Evolutionary conservation across 2,329 filamentous ascomycete species (phyloP).

Genomic region (Pestalotiopsis sp.): DNA sequence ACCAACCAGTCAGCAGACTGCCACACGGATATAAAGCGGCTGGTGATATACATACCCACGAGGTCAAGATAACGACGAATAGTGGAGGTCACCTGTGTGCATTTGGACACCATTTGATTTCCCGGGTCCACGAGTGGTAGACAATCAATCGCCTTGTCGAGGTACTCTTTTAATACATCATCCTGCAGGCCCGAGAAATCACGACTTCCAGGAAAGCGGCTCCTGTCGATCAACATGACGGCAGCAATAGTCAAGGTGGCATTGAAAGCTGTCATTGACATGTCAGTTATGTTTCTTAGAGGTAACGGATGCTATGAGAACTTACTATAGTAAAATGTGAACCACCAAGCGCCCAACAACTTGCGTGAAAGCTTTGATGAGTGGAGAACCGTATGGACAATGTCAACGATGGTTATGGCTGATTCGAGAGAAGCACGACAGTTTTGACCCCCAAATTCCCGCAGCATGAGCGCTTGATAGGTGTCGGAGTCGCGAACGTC

Average conservation of each 20-base stretch:
- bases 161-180: background rate
- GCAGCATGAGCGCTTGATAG: slow-evolving; percentile 17
- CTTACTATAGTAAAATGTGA: slow-evolving; percentile 32
- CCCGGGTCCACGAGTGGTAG: slow-evolving; percentile 17
- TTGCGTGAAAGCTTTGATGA: slow-evolving; percentile 15
- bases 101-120: slow-evolving; percentile 19
- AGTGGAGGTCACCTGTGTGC: slow-evolving; percentile 13
- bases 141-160: slow-evolving; percentile 12
- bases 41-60: slow-evolving; percentile 8
- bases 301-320: background rate
- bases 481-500: slow-evolving; percentile 5
- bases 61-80: slow-evolving; percentile 15
- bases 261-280: slow-evolving; percentile 19
- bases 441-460: slow-evolving; percentile 22
- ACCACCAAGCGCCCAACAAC: slow-evolving; percentile 33
- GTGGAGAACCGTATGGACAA: slow-evolving; percentile 20
- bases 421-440: slow-evolving; percentile 23
- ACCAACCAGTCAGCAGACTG: background rate
- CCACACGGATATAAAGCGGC: too few relatives aligned
- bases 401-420: slow-evolving; percentile 23
- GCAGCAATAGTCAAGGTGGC: slow-evolving; percentile 20
- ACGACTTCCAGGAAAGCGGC: background rate
- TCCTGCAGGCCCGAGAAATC: slow-evolving; percentile 11
- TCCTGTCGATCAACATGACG: slow-evolving; percentile 11
- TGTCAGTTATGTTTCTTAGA: background rate